phyloP scores from a whole-genome alignment of 2,329 filamentous ascomycete genomes.

The Dryadomyces sulphureus region DNA sequence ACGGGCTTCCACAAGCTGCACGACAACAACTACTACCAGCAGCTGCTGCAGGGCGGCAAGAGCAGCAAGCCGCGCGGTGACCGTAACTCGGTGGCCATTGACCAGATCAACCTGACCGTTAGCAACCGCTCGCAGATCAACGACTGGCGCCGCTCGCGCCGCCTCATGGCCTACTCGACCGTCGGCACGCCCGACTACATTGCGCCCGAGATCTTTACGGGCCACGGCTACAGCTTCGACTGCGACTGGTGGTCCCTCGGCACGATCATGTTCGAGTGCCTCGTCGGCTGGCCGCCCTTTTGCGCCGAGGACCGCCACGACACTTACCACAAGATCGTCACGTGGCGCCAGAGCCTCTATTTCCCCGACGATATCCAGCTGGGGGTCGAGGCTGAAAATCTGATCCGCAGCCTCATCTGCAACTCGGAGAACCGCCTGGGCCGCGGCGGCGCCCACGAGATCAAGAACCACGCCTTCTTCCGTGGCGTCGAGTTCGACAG shows the following conservation, averaged over 20 bases:
- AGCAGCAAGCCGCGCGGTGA: conserved; percentile 61
- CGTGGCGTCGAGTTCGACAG: conserved; percentile 90
- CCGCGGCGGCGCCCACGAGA: conserved; percentile 71
- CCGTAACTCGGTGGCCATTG: conserved; percentile 85
- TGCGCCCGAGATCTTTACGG: conserved; percentile 93
- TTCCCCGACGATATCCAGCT: conserved; percentile 93
- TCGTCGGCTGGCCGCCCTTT: conserved; percentile 97
- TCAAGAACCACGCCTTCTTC: conserved; percentile 94
- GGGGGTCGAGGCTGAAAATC: conserved; percentile 74
- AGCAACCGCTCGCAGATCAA: conserved; percentile 97
- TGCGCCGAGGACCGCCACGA: conserved; percentile 96
- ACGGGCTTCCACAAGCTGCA: conserved; percentile 97
- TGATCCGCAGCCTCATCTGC: conserved; percentile 89
- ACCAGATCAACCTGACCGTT: conserved; percentile 96
- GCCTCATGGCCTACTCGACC: conserved; percentile 94
- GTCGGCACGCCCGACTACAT: conserved; percentile 98
- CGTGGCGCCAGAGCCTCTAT: conserved; percentile 90
- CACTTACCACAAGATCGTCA: conserved; percentile 98
- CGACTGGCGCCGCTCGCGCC: conserved; percentile 91
- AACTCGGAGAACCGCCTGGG: conserved; percentile 88
- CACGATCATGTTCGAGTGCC: conserved; percentile 98
- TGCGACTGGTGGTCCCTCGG: conserved; percentile 99
- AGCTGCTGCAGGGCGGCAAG: conserved; percentile 74
- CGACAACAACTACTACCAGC: conserved; percentile 96
- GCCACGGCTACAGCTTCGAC: conserved; percentile 88